Percentiles rank a stretch among this genome's conserved stretches.
phyloP scores from a whole-genome alignment of 441 rosid species.

The Euphorbia corollata region DNA sequence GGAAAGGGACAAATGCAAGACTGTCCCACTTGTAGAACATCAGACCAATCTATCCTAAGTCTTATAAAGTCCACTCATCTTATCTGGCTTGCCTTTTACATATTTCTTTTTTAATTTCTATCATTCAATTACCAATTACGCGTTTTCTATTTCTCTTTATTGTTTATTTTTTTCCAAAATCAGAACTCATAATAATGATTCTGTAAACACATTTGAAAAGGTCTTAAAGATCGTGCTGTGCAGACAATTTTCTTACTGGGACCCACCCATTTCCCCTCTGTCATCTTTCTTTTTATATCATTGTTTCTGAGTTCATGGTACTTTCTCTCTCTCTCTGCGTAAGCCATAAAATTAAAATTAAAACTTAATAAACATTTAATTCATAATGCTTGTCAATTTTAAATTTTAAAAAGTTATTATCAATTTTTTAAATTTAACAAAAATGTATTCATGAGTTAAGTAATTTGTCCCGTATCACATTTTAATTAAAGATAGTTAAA shows the following conservation, averaged over 20 bases:
- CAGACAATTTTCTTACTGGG: slow-evolving; percentile 20
- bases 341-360: no score
- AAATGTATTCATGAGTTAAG: no score
- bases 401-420: no score
- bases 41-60: no score
- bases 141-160: neutral
- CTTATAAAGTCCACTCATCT: neutral
- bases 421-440: no score
- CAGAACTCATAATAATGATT: neutral
- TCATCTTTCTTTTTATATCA: neutral
- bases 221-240: slow-evolving; percentile 24
- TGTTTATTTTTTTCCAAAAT: neutral
- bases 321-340: no score
- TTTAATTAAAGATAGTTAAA: no score
- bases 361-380: no score
- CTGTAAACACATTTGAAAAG: slow-evolving; percentile 11
- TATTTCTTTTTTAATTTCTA: neutral
- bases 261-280: slow-evolving; percentile 18
- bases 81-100: neutral
- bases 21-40: no score
- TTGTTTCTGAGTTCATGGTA: neutral
- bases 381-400: no score
- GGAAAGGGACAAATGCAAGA: no score
- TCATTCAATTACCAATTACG: neutral
- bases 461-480: no score